Evolutionary conservation across 1,284 basidiomycete genomes (phyloP), one percentile per base, ranked within the genome.

Genomic region (Austroboletus niveus): DNA sequence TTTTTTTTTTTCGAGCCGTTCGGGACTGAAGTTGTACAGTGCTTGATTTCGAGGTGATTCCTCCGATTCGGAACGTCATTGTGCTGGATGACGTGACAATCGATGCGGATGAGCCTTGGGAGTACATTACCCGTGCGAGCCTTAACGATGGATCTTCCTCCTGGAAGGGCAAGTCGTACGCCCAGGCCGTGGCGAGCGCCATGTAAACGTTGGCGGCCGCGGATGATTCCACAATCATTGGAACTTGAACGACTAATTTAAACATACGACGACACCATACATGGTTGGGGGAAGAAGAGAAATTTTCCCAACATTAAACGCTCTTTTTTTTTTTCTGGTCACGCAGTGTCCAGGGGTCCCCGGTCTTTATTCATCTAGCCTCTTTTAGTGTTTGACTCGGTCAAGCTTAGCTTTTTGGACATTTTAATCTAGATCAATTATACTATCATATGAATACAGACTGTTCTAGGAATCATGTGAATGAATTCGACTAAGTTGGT

Each of bases 11-110:
- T n/a, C 11, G 12, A 35, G 11, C 2, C 32, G 4, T 12, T 35
- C 15, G 36, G 1, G 12, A 17, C 6, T 29, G 29, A 29, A 29
- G 7, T 29, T 2, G 9, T 36, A 31, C 32, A 71, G 67, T 46
- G 45, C 47, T 64, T 22, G 76, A 77, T 55, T 78, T 77, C 51
- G 76, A 79, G 56, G 54, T 79, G 48, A 56, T 78, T 1, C 70
- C 76, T 15, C 68, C 63, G 27, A 63, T 76, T 45, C 74, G 66
- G 43, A 58, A 69, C 22, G 76, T 78, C 51, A 74, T 78, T 51
- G 76, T 64, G 40, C 65, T 79, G 45, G 76, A 78, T 46, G 76
- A 77, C 31, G 51, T 17, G 17, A 24, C 22, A 3, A 24, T 24
- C 4, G 59, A 63, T 40, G 56, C 62, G 8, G 72, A 77, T 48